Evolutionary conservation across 1,139 yeast species (phyloP), one percentile per base, ranked within the genome.

Genomic region (Dujonia santamariae): DNA sequence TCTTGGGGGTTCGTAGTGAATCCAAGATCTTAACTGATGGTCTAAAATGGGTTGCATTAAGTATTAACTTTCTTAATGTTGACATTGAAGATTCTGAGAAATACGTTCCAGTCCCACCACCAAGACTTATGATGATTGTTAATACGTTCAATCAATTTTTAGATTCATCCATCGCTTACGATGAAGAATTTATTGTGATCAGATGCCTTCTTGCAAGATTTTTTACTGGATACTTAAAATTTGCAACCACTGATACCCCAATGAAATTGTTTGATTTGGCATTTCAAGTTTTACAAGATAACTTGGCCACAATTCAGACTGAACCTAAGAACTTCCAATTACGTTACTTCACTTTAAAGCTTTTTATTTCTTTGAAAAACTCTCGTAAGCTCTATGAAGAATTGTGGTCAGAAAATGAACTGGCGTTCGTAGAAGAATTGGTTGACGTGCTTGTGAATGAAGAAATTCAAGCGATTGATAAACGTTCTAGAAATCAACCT

Each of bases 161-260:
- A 19, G 85, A 80, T 23, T 67, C 80, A 14, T 85, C 78, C 19
- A 48, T 68, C 29, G 77, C 84, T 1, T 83, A 75, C 52, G 87
- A 80, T 19, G 58, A 63, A 0, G 68, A 60, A 7, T 84, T 82
- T 42, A 47, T 62, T 12, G 53, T 63, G 4, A 52, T 79, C 30
- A 67, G 94, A 48, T 54, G 77, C 18, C 75, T 70, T 30, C 47
- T 83, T 19, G 54, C 79, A 7, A 67, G 67, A 31, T 69, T 84
- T 35, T 62, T 80, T 23, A 43, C 47, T 5, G 59, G 59, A 3
- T 28, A 28, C 15, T 43, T 67, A 9, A 39, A 46, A 13, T 25
- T 23, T 19, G 45, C 45, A 17, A 39, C 41, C 21, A 47, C 48
- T 4, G 44, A 50, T 38, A 50, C 32, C 50, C 63, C 69, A 2